These are phyloP conservation scores for Ophioceras dolichostomum DNA, from an alignment of 2,329 filamentous ascomycete genomes.

Conservation along the genomic window DNA sequence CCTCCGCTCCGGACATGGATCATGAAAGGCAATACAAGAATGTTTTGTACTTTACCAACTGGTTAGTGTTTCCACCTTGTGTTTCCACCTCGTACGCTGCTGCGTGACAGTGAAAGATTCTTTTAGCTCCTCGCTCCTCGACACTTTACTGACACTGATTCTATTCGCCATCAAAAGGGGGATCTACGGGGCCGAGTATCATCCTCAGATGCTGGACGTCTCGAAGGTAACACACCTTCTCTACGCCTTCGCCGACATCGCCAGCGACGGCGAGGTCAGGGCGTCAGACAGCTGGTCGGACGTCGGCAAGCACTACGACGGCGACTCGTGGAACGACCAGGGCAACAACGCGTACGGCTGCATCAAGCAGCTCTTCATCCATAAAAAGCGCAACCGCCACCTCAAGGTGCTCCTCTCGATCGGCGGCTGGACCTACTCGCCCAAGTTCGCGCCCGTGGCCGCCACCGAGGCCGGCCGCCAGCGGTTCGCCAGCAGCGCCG, in stretches of 20 bases:
- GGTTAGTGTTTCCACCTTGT: constrained; percentile 21
- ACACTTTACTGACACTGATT: too few relatives aligned
- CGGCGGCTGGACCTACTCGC: constrained; percentile 68
- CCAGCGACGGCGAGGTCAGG: constrained; percentile 29
- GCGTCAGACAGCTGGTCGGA: constrained; percentile 54
- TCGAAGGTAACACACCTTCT: constrained; percentile 63
- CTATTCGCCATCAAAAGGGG: too few relatives aligned
- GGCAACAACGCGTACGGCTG: constrained; percentile 63
- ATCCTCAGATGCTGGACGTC: constrained; percentile 55
- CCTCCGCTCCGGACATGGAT: too few relatives aligned
- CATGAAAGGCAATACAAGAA: constrained; percentile 1
- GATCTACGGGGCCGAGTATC: constrained; percentile 32
- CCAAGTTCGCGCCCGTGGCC: constrained; percentile 53
- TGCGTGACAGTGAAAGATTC: too few relatives aligned
- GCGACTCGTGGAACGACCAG: constrained; percentile 47
- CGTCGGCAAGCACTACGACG: constrained; percentile 53
- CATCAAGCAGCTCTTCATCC: constrained; percentile 62
- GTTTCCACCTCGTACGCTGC: too few relatives aligned
- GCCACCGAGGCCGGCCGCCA: constrained; percentile 48
- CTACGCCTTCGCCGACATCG: constrained; percentile 41
- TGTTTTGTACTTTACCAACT: constrained; percentile 39
- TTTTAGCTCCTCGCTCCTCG: background rate
- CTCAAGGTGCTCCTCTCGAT: constrained; percentile 72
- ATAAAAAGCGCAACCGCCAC: constrained; percentile 65
- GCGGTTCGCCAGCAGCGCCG: constrained; percentile 56